These are phyloP conservation scores for Debaryomycetaceae sp. DNA, from an alignment of 1,139 yeast species.

Conservation along the genomic window DNA sequence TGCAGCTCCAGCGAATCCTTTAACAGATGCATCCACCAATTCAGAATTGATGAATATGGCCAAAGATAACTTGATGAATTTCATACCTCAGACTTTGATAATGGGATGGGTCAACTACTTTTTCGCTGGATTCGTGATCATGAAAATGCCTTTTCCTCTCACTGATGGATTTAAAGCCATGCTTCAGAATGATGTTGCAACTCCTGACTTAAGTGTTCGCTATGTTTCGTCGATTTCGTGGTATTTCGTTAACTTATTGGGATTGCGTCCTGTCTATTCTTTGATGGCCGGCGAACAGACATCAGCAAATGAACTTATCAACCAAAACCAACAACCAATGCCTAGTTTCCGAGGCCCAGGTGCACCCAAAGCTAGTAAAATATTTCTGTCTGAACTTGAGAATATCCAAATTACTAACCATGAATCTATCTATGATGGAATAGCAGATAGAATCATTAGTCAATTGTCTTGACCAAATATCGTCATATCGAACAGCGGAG, in stretches of 20 bases:
- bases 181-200: conserved; percentile 85
- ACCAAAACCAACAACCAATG: conserved; percentile 43
- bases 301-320: conserved; percentile 49
- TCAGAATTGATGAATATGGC: conserved; percentile 81
- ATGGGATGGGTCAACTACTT: conserved; percentile 97
- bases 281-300: conserved; percentile 58
- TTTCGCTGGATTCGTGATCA: conserved; percentile 87
- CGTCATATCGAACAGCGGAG: too few relatives aligned
- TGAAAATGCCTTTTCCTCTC: conserved; percentile 59
- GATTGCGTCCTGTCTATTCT: conserved; percentile 77
- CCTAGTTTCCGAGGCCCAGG: conserved; percentile 53
- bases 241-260: conserved; percentile 89
- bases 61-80: conserved; percentile 76
- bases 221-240: conserved; percentile 98
- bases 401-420: conserved; percentile 66
- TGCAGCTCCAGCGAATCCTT: conserved; percentile 53
- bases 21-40: conserved; percentile 66
- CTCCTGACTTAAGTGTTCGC: conserved; percentile 81
- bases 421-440: conserved; percentile 50
- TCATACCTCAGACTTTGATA: conserved; percentile 85
- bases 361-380: conserved; percentile 55
- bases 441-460: conserved; percentile 68
- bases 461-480: too few relatives aligned
- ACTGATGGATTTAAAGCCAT: conserved; percentile 87
- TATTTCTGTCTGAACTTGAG: conserved; percentile 72